Evolutionary conservation across 2,329 filamentous ascomycete genomes (phyloP).

Genomic region (Alternaria sp.): DNA sequence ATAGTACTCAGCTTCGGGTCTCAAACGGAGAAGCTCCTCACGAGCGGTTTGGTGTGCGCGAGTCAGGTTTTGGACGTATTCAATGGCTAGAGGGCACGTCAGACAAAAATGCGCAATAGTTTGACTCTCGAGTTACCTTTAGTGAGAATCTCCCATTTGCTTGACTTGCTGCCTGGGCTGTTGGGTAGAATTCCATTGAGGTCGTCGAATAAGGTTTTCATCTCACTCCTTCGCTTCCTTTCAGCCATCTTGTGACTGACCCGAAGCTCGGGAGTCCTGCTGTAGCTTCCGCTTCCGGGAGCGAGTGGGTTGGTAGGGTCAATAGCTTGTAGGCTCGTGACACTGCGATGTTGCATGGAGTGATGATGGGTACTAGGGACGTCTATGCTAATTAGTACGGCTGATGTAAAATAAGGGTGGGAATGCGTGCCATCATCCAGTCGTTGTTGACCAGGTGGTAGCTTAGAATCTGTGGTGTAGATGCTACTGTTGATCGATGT

Average conservation of each 20-base stretch:
- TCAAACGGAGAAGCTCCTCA: slow-evolving; percentile 53
- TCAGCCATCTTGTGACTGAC: slow-evolving; percentile 88
- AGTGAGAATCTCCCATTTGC: slow-evolving; percentile 88
- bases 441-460: slow-evolving; percentile 76
- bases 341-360: slow-evolving; percentile 76
- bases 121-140: slow-evolving; percentile 70
- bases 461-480: slow-evolving; percentile 76
- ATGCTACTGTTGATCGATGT: slow-evolving; percentile 83
- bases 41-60: slow-evolving; percentile 51
- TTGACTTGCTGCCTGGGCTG: slow-evolving; percentile 83
- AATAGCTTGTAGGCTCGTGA: slow-evolving; percentile 70
- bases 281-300: slow-evolving; percentile 77
- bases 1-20: slow-evolving; percentile 55
- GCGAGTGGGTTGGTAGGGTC: slow-evolving; percentile 62
- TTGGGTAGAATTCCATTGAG: slow-evolving; percentile 80
- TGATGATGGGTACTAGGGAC: slow-evolving; percentile 72
- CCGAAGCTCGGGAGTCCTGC: slow-evolving; percentile 80
- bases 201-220: slow-evolving; percentile 88
- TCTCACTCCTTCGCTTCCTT: slow-evolving; percentile 83
- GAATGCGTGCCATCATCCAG: slow-evolving; percentile 68
- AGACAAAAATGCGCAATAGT: slow-evolving; percentile 13
- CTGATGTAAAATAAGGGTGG: slow-evolving; percentile 10
- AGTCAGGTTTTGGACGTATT: slow-evolving; percentile 57
- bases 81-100: slow-evolving; percentile 54
- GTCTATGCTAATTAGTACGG: slow-evolving; percentile 46